Percentiles rank a stretch among this genome's conserved stretches.
phyloP scores from a whole-genome alignment of 2,329 filamentous ascomycete genomes.

The Plectosphaerella cucumerina region DNA sequence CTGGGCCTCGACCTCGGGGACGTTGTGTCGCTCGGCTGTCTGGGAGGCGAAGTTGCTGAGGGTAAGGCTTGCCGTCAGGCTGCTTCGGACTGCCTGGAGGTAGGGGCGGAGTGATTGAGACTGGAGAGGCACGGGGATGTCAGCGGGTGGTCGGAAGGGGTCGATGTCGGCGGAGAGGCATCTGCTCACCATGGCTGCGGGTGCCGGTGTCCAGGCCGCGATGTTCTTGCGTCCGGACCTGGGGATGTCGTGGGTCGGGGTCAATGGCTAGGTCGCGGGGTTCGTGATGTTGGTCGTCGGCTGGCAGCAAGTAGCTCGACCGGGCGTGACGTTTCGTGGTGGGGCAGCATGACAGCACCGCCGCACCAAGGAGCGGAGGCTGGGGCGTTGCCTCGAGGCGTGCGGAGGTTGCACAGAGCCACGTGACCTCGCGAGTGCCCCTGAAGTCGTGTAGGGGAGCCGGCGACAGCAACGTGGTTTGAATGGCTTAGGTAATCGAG shows the following conservation, averaged over 20 bases:
- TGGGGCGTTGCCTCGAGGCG: neutral
- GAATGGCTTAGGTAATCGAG: neutral
- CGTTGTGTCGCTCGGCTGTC: slow-evolving; percentile 94
- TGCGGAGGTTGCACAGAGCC: neutral
- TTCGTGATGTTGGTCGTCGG: slow-evolving; percentile 14
- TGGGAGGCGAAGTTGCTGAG: slow-evolving; percentile 97
- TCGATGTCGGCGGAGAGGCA: no score
- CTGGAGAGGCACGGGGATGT: slow-evolving; percentile 36
- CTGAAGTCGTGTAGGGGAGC: neutral
- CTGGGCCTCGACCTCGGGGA: slow-evolving; percentile 91
- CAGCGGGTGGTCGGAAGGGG: slow-evolving; percentile 10
- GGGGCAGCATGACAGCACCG: slow-evolving; percentile 18
- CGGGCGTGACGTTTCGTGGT: slow-evolving; percentile 25
- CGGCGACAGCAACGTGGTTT: no score
- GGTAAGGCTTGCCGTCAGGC: slow-evolving; percentile 87
- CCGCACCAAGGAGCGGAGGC: neutral
- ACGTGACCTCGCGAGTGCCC: neutral
- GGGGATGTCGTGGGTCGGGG: neutral
- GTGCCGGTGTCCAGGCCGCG: neutral
- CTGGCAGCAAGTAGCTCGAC: slow-evolving; percentile 16
- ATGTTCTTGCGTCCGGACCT: neutral
- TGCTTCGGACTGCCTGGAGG: slow-evolving; percentile 92
- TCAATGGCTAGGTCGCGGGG: slow-evolving; percentile 9
- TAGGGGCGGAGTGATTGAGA: slow-evolving; percentile 97
- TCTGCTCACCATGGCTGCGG: slow-evolving; percentile 10